Evolutionary conservation across 139 green algal species (phyloP).

Genomic region (Chlorella sorokiniana): DNA sequence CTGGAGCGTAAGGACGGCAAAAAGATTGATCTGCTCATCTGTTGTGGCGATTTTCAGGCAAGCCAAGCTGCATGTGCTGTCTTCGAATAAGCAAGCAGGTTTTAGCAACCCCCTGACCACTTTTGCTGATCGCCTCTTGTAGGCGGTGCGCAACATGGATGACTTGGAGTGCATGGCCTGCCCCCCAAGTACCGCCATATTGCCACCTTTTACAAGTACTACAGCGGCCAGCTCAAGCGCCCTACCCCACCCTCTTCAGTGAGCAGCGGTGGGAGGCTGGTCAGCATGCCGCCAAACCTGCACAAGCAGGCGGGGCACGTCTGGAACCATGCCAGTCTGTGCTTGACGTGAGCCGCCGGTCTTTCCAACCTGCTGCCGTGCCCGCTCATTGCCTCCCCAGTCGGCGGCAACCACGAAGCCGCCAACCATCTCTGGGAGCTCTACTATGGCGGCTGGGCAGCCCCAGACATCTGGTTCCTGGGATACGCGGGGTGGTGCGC

Average conservation of each 20-base stretch:
- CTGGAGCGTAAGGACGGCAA: slow-evolving; percentile 67
- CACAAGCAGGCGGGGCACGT: too few relatives aligned
- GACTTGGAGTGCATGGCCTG: slow-evolving; percentile 95
- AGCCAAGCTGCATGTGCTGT: not conserved
- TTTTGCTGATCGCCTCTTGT: not conserved
- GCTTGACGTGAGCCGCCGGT: not conserved
- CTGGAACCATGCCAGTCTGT: too few relatives aligned
- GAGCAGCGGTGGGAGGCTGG: too few relatives aligned
- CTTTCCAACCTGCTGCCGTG: not conserved
- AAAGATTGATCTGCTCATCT: slow-evolving; percentile 94
- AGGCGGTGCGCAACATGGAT: slow-evolving; percentile 94
- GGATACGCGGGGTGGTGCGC: slow-evolving; percentile 84
- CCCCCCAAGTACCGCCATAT: slow-evolving; percentile 93
- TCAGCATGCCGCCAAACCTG: too few relatives aligned
- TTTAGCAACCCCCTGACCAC: too few relatives aligned
- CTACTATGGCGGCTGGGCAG: slow-evolving; percentile 95
- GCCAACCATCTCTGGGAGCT: slow-evolving; percentile 96
- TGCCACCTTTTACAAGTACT: slow-evolving; percentile 96
- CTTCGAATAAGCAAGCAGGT: too few relatives aligned
- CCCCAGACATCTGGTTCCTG: slow-evolving; percentile 96
- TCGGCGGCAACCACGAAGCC: slow-evolving; percentile 98
- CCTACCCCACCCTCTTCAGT: slow-evolving; percentile 95
- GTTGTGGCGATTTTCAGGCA: slow-evolving; percentile 97
- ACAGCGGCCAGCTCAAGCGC: slow-evolving; percentile 77
- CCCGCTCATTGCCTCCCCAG: slow-evolving; percentile 42